Evolutionary conservation across 768 basidiomycete genomes (phyloP).

Genomic region (Lepiota brunneoincarnata): DNA sequence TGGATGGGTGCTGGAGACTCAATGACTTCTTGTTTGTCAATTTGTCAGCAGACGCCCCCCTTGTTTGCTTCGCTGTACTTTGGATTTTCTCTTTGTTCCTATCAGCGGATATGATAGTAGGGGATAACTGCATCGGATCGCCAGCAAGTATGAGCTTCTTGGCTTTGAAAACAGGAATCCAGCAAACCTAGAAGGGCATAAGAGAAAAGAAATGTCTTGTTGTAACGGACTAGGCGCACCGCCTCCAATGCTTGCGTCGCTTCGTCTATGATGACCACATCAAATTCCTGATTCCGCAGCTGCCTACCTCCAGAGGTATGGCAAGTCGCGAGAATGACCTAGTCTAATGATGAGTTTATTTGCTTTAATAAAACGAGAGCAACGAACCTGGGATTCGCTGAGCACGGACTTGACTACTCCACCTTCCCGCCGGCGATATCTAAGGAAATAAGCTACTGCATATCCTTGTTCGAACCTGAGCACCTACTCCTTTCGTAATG

Average conservation of each 20-base stretch:
- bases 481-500: slow-evolving; percentile 84
- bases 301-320: slow-evolving; percentile 90
- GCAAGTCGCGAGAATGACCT: slow-evolving; percentile 92
- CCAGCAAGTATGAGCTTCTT: slow-evolving; percentile 90
- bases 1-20: background rate
- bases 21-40: background rate
- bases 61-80: slow-evolving; percentile 6
- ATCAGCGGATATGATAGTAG: slow-evolving; percentile 78
- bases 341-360: background rate
- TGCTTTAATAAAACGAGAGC: background rate
- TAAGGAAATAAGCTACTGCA: background rate
- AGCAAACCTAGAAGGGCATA: slow-evolving; percentile 68
- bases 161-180: slow-evolving; percentile 93
- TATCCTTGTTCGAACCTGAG: background rate
- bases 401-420: slow-evolving; percentile 82
- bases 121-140: slow-evolving; percentile 94
- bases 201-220: slow-evolving; percentile 5
- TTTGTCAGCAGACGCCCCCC: background rate
- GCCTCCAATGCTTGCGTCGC: slow-evolving; percentile 97
- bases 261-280: slow-evolving; percentile 95
- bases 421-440: slow-evolving; percentile 87
- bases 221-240: slow-evolving; percentile 38
- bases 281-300: slow-evolving; percentile 74
- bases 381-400: slow-evolving; percentile 64
- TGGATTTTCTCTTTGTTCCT: slow-evolving; percentile 24